A percentile compares a stretch with the other conserved stretches of the same genome.
Evolutionary conservation across 2,329 filamentous ascomycete species (phyloP).

Genomic region (Hypoxylon sp.): DNA sequence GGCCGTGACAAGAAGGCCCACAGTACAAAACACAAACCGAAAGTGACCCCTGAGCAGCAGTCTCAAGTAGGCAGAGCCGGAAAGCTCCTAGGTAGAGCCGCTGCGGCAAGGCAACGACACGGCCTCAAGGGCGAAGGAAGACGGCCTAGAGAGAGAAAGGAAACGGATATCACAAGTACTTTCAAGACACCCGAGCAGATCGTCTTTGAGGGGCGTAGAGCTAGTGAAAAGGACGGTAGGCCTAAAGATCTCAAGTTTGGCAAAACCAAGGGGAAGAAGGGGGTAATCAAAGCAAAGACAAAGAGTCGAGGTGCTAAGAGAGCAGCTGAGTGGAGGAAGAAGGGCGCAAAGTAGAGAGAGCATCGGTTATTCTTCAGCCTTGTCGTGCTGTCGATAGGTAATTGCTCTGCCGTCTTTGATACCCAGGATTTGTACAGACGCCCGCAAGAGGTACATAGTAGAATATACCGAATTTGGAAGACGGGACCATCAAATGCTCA

Average conservation of each 20-base stretch:
- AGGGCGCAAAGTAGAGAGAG: constrained; percentile 47
- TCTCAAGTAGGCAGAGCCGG: constrained; percentile 80
- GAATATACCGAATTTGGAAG: constrained; percentile 10
- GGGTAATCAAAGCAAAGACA: constrained; percentile 48
- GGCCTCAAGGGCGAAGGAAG: constrained; percentile 52
- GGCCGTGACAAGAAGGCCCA: constrained; percentile 54
- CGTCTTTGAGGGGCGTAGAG: constrained; percentile 86
- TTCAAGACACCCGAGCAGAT: constrained; percentile 77
- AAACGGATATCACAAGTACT: constrained; percentile 26
- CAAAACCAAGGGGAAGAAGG: constrained; percentile 69
- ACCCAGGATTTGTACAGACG: constrained; percentile 21
- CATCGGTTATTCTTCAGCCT: constrained; percentile 3
- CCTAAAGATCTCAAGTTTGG: constrained; percentile 73
- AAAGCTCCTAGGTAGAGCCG: constrained; percentile 80
- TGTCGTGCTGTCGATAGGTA: neutral
- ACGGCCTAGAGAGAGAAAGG: constrained; percentile 46
- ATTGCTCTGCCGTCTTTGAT: constrained; percentile 23
- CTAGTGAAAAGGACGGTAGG: constrained; percentile 75
- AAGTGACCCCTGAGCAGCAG: constrained; percentile 77
- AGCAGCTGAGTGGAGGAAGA: constrained; percentile 55
- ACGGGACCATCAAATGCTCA: neutral
- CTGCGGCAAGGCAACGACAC: constrained; percentile 65
- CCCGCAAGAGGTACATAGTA: neutral
- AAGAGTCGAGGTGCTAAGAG: constrained; percentile 53
- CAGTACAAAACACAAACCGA: constrained; percentile 75